Conservation (phyloP, 1,139 yeast species). For the Candida mesenterica region DNA sequence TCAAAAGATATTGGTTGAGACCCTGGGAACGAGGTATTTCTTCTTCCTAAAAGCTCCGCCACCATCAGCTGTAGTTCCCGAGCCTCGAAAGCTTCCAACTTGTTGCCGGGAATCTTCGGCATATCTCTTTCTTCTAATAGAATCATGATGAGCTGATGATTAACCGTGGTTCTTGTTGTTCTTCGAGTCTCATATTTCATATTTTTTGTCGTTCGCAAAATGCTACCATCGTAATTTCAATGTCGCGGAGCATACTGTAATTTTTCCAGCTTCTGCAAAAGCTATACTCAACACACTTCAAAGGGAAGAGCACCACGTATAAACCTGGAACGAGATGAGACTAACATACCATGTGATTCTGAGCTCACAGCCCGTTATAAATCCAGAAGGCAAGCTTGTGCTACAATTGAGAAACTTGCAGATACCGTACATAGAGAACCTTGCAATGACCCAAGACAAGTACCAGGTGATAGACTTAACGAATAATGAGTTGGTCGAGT, state of each 20-base stretch:
- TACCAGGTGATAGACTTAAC: constrained; percentile 64
- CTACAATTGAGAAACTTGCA: constrained; percentile 35
- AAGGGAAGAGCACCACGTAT: too few relatives aligned
- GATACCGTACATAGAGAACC: constrained; percentile 36
- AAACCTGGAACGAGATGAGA: constrained; percentile 36
- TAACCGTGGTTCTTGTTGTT: neutral
- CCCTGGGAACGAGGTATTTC: constrained; percentile 67
- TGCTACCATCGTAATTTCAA: too few relatives aligned
- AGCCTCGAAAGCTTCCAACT: constrained; percentile 69
- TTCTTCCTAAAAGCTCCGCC: constrained; percentile 60
- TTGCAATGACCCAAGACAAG: constrained; percentile 30
- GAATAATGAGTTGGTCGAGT: constrained; percentile 57
- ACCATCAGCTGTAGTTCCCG: constrained; percentile 68
- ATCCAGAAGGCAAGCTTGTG: constrained; percentile 37
- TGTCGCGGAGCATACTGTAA: too few relatives aligned
- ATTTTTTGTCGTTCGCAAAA: too few relatives aligned
- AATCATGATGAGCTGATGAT: constrained; percentile 23
- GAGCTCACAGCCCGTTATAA: constrained; percentile 32
- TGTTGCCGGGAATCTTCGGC: constrained; percentile 82
- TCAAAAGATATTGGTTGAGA: constrained; percentile 95
- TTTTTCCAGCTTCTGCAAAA: too few relatives aligned
- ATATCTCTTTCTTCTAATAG: constrained; percentile 56
- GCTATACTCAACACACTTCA: too few relatives aligned
- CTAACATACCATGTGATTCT: constrained; percentile 34
- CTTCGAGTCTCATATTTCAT: too few relatives aligned